Evolutionary conservation across 2,329 filamentous ascomycete genomes (phyloP), one percentile per base, ranked within the genome.

Genomic region (Neurospora sp.): DNA sequence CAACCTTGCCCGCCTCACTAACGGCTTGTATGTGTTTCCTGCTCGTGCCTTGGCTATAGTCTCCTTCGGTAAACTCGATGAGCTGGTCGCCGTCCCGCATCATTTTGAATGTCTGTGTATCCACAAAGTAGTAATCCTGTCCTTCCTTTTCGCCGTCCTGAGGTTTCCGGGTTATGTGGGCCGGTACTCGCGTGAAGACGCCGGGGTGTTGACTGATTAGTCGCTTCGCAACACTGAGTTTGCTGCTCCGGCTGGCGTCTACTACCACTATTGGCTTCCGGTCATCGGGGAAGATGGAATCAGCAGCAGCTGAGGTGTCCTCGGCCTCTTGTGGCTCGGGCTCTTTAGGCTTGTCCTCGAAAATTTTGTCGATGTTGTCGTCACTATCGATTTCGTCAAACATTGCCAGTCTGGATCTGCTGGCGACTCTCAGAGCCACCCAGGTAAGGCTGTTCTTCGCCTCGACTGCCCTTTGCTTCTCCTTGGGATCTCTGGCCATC

Each of bases 311-410:
- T 23, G 69, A 46, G 77, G 75, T 10, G 77, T 76, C 77, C n/a
- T 80, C 81, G 6, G 78, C 76, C 8, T 78, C 76, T 3, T 78
- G 79, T 62, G 52, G 52, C 28, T 77, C 78, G 5, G 74, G 71
- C 67, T 81, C 81, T 2, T 75, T 78, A 3, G 74, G 74, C 6
- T 75, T 75, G 12, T 83, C 82, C 8, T 80, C 80, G 71, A 89
- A 90, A 12, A 90, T 82, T 40, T 82, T 76, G 69, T 84, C 84
- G 39, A 90, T 84, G 71, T 92, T 92, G 77, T 91, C 91, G 52
- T 91, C 89, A 73, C 93, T 90, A 69, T 97, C 93, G 66, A 97
- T 91, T 79, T 91, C 92, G 79, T 98, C 94, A 78, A 98, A 96
- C 23, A 89, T 82, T 65, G 88, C 86, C 74, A 98, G 85, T 75